Evolutionary conservation across 108 stramenopile species (phyloP).

Genomic region (Licmophora abbreviata): DNA sequence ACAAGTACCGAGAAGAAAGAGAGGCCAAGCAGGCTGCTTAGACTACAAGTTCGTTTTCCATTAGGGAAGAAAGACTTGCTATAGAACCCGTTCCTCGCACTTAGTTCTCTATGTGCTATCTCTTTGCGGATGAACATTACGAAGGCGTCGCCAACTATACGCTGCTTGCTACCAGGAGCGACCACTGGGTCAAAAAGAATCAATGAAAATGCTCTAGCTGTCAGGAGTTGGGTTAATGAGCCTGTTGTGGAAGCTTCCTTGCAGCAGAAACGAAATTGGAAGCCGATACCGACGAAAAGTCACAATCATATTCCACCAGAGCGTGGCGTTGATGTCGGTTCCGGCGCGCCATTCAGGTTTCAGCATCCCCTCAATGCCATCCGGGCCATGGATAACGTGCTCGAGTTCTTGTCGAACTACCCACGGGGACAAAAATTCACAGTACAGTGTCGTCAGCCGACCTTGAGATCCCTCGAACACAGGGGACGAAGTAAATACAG

Average conservation of each 20-base stretch:
- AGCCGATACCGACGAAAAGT: constrained; percentile 57
- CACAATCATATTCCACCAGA: constrained; percentile 87
- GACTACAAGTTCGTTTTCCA: too few species aligned
- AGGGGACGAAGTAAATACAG: constrained; percentile 43
- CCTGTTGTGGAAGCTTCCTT: constrained; percentile 32
- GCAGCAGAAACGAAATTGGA: constrained; percentile 75
- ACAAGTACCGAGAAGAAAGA: constrained; percentile 72
- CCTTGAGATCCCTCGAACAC: constrained; percentile 78
- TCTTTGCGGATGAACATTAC: too few species aligned
- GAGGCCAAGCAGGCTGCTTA: constrained; percentile 36
- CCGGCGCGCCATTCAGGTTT: constrained; percentile 67
- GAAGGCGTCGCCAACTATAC: too few species aligned
- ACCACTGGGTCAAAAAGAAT: too few species aligned
- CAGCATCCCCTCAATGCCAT: constrained; percentile 48
- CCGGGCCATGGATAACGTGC: constrained; percentile 30
- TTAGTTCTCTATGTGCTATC: too few species aligned
- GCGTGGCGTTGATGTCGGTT: constrained; percentile 52
- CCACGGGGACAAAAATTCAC: constrained; percentile 85
- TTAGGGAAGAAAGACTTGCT: too few species aligned
- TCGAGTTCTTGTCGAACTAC: constrained; percentile 67
- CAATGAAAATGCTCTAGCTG: too few species aligned
- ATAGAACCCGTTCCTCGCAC: too few species aligned
- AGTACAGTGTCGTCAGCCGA: constrained; percentile 60
- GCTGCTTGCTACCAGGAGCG: too few species aligned
- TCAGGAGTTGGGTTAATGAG: background rate